A percentile compares a stretch with the other conserved stretches of the same genome.
These are phyloP conservation scores for Microbotryum violaceum DNA, from an alignment of 1,284 basidiomycete species.

Conservation along the genomic window DNA sequence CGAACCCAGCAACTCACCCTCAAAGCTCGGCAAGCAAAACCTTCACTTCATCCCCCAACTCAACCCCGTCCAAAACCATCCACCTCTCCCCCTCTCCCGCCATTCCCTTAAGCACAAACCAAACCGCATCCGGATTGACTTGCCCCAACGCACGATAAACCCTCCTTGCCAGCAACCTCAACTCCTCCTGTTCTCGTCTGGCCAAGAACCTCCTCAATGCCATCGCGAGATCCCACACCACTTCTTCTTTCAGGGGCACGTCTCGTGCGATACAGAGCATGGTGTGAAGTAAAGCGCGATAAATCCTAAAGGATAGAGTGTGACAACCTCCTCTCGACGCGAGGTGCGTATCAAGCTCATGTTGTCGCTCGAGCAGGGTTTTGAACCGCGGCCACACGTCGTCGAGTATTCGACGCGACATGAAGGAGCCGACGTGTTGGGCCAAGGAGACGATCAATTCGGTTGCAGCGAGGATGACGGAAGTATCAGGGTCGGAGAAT, in stretches of 20 bases:
- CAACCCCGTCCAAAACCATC: background rate
- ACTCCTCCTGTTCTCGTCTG: constrained; percentile 56
- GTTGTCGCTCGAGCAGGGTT: constrained; percentile 52
- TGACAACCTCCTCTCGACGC: constrained; percentile 44
- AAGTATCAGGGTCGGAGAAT: constrained; percentile 45
- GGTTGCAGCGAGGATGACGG: constrained; percentile 67
- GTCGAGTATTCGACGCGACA: constrained; percentile 72
- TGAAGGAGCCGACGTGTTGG: constrained; percentile 65
- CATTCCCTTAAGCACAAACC: constrained; percentile 57
- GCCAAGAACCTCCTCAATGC: constrained; percentile 67
- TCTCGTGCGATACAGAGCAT: constrained; percentile 57
- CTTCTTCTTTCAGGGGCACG: constrained; percentile 60
- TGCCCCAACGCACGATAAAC: constrained; percentile 56
- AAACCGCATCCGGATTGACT: constrained; percentile 69
- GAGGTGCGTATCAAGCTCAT: constrained; percentile 54
- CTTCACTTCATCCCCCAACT: background rate
- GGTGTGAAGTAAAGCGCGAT: constrained; percentile 61
- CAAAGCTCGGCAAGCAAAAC: background rate
- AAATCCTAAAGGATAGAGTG: constrained; percentile 65
- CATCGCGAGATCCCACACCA: constrained; percentile 69
- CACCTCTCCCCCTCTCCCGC: background rate
- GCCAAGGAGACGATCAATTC: constrained; percentile 61
- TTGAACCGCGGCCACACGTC: constrained; percentile 80
- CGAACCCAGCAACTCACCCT: no score
- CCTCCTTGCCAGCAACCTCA: constrained; percentile 57